These are phyloP conservation scores for Neoscytalidium dimidiatum DNA, from an alignment of 2,329 filamentous ascomycete species.

Conservation along the genomic window DNA sequence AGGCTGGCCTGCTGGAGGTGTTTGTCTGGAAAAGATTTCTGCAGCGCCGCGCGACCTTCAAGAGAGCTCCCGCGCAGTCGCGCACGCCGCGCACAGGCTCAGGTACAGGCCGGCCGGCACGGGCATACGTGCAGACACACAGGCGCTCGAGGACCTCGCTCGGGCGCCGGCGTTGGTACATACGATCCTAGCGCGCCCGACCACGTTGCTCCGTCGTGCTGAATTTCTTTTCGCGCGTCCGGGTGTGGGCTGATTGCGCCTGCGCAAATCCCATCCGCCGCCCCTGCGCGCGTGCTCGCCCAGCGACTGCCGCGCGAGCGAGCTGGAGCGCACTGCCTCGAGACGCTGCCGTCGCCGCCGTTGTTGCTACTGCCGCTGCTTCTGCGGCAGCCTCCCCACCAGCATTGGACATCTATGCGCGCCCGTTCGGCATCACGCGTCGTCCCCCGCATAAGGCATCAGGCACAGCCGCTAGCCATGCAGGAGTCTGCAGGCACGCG, in stretches of 20 bases:
- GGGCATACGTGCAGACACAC: too few species aligned
- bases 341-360: not conserved
- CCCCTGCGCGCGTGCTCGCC: not conserved
- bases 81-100: too few species aligned
- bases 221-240: conserved; percentile 11
- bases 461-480: conserved; percentile 15
- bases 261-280: not conserved
- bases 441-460: conserved; percentile 14
- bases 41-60: not conserved
- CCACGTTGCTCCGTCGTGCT: conserved; percentile 2
- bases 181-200: conserved; percentile 6
- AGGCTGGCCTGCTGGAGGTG: not conserved
- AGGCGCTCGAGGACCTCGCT: too few species aligned
- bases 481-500: conserved; percentile 13
- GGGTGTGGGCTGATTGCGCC: conserved; percentile 7
- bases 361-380: not conserved
- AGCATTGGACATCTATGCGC: not conserved
- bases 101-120: too few species aligned
- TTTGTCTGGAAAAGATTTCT: conserved; percentile 1
- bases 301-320: too few species aligned
- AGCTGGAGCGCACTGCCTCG: not conserved
- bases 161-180: conserved; percentile 10
- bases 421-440: not conserved
- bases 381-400: too few species aligned
- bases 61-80: not conserved